Percentiles rank a stretch among this genome's conserved stretches.
These are phyloP conservation scores for Actinomucor elegans DNA, from an alignment of 371 early-diverging fungal species.

Conservation along the genomic window DNA sequence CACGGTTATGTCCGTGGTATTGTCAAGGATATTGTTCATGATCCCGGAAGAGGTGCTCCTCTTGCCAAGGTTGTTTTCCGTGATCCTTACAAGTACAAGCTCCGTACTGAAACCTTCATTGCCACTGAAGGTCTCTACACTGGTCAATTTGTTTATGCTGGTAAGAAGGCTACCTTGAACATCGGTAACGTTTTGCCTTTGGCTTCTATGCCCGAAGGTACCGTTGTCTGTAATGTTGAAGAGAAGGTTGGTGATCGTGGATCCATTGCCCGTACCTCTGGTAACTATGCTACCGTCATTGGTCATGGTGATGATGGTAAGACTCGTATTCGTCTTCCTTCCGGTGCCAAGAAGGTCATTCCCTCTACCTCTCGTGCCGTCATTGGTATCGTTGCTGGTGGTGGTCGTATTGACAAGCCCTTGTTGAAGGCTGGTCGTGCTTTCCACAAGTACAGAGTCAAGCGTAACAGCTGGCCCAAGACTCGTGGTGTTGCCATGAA, in stretches of 20 bases:
- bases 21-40: conserved; percentile 99
- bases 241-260: conserved; percentile 98
- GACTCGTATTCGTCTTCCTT: conserved; percentile 96
- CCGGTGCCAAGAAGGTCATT: conserved; percentile 98
- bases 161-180: conserved; percentile 95
- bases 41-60: conserved; percentile 99
- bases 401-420: conserved; percentile 99
- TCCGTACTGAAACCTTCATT: conserved; percentile 90
- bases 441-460: conserved; percentile 97
- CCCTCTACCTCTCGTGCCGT: conserved; percentile 92
- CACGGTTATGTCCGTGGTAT: conserved; percentile 96
- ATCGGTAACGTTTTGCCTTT: conserved; percentile 98
- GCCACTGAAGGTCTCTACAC: conserved; percentile 99
- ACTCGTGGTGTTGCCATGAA: conserved; percentile 99
- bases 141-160: conserved; percentile 98
- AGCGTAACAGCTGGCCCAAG: conserved; percentile 99
- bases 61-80: conserved; percentile 86
- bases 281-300: conserved; percentile 98
- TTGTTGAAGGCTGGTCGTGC: conserved; percentile 99
- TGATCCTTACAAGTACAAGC: conserved; percentile 78
- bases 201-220: conserved; percentile 98
- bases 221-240: conserved; percentile 98
- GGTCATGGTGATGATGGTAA: conserved; percentile 98
- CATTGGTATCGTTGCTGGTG: conserved; percentile 99
- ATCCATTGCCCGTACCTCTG: conserved; percentile 95